These are phyloP conservation scores for Eucalyptus cloeziana DNA, from an alignment of 345 rosid species.

Conservation along the genomic window DNA sequence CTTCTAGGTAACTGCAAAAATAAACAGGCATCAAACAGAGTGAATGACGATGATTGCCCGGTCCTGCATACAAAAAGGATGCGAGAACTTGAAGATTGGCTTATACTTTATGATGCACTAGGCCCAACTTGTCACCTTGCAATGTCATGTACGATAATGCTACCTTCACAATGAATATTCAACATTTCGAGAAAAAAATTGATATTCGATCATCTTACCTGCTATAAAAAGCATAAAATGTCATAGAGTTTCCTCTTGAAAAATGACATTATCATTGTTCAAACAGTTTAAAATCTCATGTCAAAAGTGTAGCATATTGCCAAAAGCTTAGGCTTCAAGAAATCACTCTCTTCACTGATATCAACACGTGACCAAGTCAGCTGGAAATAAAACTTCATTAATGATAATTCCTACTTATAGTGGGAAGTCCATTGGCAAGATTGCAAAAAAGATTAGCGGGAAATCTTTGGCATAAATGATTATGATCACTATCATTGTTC, in stretches of 20 bases:
- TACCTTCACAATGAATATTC: background rate
- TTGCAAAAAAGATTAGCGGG: background rate
- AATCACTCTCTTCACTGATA: background rate
- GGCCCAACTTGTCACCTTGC: background rate
- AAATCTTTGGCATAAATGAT: background rate
- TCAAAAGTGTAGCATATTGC: background rate
- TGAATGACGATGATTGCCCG: background rate
- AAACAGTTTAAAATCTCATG: background rate
- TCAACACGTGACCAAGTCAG: background rate
- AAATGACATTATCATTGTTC: background rate
- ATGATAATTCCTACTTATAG: background rate
- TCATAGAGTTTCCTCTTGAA: rapidly evolving
- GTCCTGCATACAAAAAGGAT: background rate
- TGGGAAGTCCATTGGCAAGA: background rate
- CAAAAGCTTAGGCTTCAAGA: background rate
- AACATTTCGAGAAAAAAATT: background rate
- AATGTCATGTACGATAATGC: background rate
- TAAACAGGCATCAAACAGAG: background rate
- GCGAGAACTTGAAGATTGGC: background rate
- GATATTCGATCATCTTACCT: background rate
- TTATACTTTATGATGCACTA: background rate
- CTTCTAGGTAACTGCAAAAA: constrained; percentile 39
- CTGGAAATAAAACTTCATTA: background rate
- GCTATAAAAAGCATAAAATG: background rate
- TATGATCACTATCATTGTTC: background rate